Evolutionary conservation across 2,329 filamentous ascomycete genomes (phyloP).

Genomic region (Colletotrichum phormii): DNA sequence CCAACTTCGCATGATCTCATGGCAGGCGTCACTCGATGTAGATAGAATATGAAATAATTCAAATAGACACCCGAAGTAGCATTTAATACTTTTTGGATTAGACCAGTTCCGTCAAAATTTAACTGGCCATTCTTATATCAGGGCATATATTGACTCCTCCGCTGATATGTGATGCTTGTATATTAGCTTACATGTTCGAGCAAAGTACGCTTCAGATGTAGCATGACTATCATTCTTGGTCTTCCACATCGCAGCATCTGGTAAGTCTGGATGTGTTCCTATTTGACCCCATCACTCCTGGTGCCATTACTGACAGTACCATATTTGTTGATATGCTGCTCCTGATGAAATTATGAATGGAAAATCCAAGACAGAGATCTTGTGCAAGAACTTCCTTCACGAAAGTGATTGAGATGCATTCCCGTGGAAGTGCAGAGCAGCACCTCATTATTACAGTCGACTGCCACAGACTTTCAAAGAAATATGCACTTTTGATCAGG

Average conservation of each 20-base stretch:
- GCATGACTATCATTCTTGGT: neutral
- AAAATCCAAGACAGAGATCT: neutral
- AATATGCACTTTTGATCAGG: too few species aligned
- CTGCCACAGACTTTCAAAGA: too few species aligned
- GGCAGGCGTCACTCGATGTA: neutral
- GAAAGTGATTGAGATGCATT: neutral
- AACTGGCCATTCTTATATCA: neutral
- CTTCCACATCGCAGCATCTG: neutral
- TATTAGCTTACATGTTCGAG: neutral
- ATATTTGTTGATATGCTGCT: neutral
- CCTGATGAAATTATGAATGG: neutral
- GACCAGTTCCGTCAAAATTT: neutral
- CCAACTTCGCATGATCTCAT: neutral
- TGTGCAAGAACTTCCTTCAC: neutral
- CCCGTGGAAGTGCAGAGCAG: neutral
- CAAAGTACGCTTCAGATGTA: neutral
- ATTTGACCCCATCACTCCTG: neutral
- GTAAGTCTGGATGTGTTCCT: neutral
- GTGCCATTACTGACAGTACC: neutral
- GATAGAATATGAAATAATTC: neutral
- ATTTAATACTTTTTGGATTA: fast-evolving
- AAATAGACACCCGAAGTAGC: neutral
- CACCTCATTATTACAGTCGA: neutral
- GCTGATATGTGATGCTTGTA: neutral
- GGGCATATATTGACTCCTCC: neutral